Base-by-base conservation (phyloP, 139 green algal species). In the Coelastrella sp. region DNA sequence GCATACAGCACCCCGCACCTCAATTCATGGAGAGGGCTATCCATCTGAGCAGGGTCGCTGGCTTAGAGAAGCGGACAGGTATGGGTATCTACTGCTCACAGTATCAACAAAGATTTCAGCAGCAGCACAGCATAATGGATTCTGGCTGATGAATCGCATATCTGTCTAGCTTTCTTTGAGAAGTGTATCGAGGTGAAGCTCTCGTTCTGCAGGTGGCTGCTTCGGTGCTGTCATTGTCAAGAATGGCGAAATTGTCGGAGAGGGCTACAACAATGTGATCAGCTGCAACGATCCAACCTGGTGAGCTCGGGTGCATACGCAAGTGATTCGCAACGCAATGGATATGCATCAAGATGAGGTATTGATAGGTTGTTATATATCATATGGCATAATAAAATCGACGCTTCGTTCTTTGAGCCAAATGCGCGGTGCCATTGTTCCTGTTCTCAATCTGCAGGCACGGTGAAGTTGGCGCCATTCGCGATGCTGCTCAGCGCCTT, bases 211-310 rank as follows among this genome's bases (percentile, higher is more conserved):
- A 88, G 84, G 84, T 19, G 92, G 92, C 25, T 93, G 87, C 65
- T 94, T 94, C 79, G 92, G 92, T 8, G 92, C 92, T 24, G 78
- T 94, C 6, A 59, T 95, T 4, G 92, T 95, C 56, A 86, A 93
- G 76, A 76, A 86, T 17, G 89, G 89, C 35, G 74, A 92, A 35
- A 90, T 95, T 11, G 79, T 95, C 49, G 92, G 92, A 15, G 92
- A 95, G 80, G 92, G 92, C 8, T 91, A 93, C 85, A 95, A 95
- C 81, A 90, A 93, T 49, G 92, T 95, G 7, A 59, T 95, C 56
- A 84, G 79, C 15, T 49, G 90, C 35, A 92, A 88, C 66, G 92
- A 95, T 35, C 92, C 92, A 27, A 95, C 92, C 19, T 94, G 91
- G 90, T 92, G 85, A 89, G 92, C 35, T 49, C 35, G 35, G 35